phyloP scores from a whole-genome alignment of 176 grass and related monocot genomes.

The Luzula sylvatica region DNA sequence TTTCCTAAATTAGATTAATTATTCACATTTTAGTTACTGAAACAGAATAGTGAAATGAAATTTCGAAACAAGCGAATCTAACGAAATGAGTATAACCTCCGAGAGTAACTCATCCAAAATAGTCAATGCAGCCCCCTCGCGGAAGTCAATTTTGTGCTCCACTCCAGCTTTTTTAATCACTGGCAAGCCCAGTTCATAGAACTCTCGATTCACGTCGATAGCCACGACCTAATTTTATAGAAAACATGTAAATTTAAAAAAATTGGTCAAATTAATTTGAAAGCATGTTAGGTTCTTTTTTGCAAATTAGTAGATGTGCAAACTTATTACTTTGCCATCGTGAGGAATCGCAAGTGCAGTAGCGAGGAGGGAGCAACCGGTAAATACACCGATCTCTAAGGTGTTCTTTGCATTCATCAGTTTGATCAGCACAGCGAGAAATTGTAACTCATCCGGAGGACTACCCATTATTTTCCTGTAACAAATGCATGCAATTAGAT shows the following conservation, averaged over 20 bases:
- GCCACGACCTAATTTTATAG: constrained; percentile 60
- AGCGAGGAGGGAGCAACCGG: constrained; percentile 62
- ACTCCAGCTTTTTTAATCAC: constrained; percentile 62
- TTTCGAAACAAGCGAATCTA: too few species aligned
- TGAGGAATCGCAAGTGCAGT: constrained; percentile 42
- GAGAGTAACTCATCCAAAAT: constrained; percentile 6
- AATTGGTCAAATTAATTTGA: too few species aligned
- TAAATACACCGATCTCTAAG: constrained; percentile 63
- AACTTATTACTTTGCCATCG: constrained; percentile 35
- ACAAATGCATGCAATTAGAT: too few species aligned
- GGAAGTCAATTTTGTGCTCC: constrained; percentile 62
- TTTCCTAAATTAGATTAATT: too few species aligned
- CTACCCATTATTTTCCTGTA: too few species aligned
- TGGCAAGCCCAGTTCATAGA: constrained; percentile 45
- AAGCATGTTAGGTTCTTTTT: not conserved
- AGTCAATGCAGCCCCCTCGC: constrained; percentile 10
- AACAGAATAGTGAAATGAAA: too few species aligned
- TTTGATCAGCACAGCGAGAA: constrained; percentile 45
- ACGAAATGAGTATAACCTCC: too few species aligned
- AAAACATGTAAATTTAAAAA: too few species aligned
- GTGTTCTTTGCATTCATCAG: constrained; percentile 56
- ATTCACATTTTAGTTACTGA: too few species aligned
- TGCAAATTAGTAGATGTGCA: not conserved
- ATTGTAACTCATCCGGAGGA: constrained; percentile 46
- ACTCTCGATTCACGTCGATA: constrained; percentile 44